These are phyloP conservation scores for Leccinum ponderosum DNA, from an alignment of 1,284 basidiomycete genomes.

Conservation along the genomic window DNA sequence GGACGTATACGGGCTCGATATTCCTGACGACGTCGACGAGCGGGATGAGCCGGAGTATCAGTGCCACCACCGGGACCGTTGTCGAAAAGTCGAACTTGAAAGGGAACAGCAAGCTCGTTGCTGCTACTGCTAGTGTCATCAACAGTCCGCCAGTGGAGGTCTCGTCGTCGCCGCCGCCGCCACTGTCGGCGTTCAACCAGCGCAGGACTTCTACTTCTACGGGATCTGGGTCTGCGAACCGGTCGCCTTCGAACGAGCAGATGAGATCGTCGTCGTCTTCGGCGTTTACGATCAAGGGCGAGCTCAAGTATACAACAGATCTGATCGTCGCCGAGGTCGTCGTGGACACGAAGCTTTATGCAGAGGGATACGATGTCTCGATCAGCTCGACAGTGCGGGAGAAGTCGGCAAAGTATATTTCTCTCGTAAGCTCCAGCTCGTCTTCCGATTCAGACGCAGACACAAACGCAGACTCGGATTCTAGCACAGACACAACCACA, in stretches of 20 bases:
- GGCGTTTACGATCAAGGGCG: slow-evolving; percentile 61
- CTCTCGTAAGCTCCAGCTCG: slow-evolving; percentile 12
- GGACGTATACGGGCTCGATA: slow-evolving; percentile 51
- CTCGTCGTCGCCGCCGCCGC: slow-evolving; percentile 3
- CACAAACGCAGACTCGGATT: not conserved
- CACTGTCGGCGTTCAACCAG: not conserved
- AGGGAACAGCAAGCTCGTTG: slow-evolving; percentile 5
- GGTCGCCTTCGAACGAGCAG: slow-evolving; percentile 24
- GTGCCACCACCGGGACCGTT: not conserved
- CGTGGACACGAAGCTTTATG: slow-evolving; percentile 75
- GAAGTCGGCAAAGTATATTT: slow-evolving; percentile 30
- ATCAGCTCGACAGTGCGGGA: slow-evolving; percentile 48
- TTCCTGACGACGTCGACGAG: slow-evolving; percentile 35
- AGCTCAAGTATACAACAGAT: slow-evolving; percentile 56
- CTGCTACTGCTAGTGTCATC: not conserved
- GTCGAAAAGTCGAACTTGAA: slow-evolving; percentile 24
- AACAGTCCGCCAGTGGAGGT: not conserved
- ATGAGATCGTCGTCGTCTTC: slow-evolving; percentile 36
- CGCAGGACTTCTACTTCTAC: slow-evolving; percentile 18
- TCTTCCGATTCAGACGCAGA: not conserved
- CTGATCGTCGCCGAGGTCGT: slow-evolving; percentile 71
- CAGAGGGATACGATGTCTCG: slow-evolving; percentile 63
- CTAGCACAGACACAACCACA: not conserved
- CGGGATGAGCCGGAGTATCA: slow-evolving; percentile 2
- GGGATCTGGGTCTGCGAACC: slow-evolving; percentile 9